phyloP scores from a whole-genome alignment of 345 rosid genomes.

The Microcos paniculata region DNA sequence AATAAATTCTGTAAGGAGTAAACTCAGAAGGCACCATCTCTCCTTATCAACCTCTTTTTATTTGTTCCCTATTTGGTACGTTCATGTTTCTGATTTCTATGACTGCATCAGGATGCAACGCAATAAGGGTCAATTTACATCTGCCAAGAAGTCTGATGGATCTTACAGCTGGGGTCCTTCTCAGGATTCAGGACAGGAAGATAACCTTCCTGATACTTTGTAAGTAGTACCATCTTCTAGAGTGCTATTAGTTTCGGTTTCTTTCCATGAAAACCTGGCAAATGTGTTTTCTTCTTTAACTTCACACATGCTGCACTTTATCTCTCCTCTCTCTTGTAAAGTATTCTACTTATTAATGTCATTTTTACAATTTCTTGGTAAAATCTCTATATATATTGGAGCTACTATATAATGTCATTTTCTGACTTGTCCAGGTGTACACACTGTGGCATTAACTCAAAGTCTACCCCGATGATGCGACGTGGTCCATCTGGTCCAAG shows the following conservation, averaged over 20 bases:
- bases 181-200: conserved; percentile 77
- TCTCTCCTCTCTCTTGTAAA: not conserved
- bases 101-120: conserved; percentile 80
- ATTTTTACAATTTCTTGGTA: not conserved
- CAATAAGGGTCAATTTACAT: conserved; percentile 96
- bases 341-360: not conserved
- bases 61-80: not conserved
- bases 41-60: not conserved
- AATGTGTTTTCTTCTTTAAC: not conserved
- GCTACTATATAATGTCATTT: not conserved
- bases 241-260: not conserved
- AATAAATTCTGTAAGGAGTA: not conserved
- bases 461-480: conserved; percentile 96
- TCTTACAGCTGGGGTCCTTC: conserved; percentile 46
- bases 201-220: conserved; percentile 60
- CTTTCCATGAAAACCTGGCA: not conserved
- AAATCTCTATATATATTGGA: not conserved
- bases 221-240: conserved; percentile 37
- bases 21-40: not conserved
- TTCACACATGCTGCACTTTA: not conserved
- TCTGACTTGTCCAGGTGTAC: conserved; percentile 57
- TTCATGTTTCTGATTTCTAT: conserved; percentile 10
- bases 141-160: conserved; percentile 75
- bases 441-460: conserved; percentile 88
- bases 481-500: conserved; percentile 98